Evolutionary conservation across 2,329 filamentous ascomycete genomes (phyloP).

Genomic region (Chaetothyriales sp.): DNA sequence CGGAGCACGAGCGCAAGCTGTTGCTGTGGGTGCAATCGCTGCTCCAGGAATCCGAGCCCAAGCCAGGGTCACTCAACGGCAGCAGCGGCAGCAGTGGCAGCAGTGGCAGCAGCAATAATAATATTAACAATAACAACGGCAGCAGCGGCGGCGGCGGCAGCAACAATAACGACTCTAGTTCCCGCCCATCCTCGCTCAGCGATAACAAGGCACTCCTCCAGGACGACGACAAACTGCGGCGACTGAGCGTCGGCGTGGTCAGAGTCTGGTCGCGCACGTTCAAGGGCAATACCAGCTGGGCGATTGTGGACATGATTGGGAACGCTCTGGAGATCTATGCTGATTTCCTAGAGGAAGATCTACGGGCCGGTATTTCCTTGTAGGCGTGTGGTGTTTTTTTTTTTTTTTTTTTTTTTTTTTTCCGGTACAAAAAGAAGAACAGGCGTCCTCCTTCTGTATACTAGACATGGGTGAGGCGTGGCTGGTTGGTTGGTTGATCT

Average conservation of each 20-base stretch:
- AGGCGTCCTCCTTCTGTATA: no score
- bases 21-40: conserved; percentile 35
- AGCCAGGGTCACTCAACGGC: neutral
- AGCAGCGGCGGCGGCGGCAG: conserved; percentile 13
- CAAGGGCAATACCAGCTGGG: conserved; percentile 36
- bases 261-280: conserved; percentile 35
- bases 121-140: no score
- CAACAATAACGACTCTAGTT: conserved; percentile 6
- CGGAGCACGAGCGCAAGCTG: conserved; percentile 33
- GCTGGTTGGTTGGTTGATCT: no score
- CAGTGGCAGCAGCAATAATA: conserved; percentile 20
- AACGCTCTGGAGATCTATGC: conserved; percentile 33
- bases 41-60: conserved; percentile 32
- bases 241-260: conserved; percentile 34
- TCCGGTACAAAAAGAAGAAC: no score
- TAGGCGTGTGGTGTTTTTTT: no score
- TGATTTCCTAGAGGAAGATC: conserved; percentile 26
- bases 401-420: no score
- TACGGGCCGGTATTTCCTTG: conserved; percentile 1
- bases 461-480: no score
- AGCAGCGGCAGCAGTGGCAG: conserved; percentile 8
- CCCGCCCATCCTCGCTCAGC: conserved; percentile 6
- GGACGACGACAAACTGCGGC: conserved; percentile 29
- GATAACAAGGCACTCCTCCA: conserved; percentile 27
- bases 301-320: conserved; percentile 34